Conservation (phyloP, 2,329 filamentous ascomycete species). For the Alternaria sp. region DNA sequence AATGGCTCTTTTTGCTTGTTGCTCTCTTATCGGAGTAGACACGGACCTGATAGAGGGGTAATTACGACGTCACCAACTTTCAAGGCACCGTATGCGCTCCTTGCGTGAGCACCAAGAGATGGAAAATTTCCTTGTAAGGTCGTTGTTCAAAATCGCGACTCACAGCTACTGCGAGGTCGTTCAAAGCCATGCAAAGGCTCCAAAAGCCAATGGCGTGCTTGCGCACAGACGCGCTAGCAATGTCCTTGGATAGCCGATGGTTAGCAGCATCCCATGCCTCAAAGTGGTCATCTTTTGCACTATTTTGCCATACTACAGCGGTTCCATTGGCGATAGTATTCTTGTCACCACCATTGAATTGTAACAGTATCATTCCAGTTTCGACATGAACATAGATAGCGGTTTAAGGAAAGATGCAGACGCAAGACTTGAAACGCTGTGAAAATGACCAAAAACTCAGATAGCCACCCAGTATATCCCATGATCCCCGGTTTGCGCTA, state of each 20-base stretch:
- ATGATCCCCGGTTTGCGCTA: neutral
- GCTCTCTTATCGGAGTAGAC: slow-evolving; percentile 18
- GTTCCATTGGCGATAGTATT: neutral
- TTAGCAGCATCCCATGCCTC: slow-evolving; percentile 25
- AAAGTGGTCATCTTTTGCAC: slow-evolving; percentile 18
- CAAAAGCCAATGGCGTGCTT: slow-evolving; percentile 32
- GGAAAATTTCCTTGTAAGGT: neutral
- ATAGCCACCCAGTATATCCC: slow-evolving; percentile 15
- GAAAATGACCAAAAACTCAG: slow-evolving; percentile 6
- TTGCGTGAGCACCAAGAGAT: neutral
- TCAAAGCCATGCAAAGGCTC: neutral
- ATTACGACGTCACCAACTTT: slow-evolving; percentile 6
- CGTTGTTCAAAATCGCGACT: neutral
- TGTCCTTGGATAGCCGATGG: slow-evolving; percentile 22
- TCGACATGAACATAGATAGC: neutral
- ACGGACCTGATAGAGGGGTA: slow-evolving; percentile 19
- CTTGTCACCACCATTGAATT: neutral
- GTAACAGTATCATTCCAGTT: neutral
- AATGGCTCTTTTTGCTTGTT: slow-evolving; percentile 1
- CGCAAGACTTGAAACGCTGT: neutral
- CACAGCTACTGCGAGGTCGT: slow-evolving; percentile 2
- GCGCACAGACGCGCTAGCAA: slow-evolving; percentile 28
- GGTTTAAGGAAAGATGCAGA: neutral
- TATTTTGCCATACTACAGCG: neutral
- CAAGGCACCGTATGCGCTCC: neutral